Conservation (phyloP, 1,284 basidiomycete species). For the Salmacisia buchloeana region DNA sequence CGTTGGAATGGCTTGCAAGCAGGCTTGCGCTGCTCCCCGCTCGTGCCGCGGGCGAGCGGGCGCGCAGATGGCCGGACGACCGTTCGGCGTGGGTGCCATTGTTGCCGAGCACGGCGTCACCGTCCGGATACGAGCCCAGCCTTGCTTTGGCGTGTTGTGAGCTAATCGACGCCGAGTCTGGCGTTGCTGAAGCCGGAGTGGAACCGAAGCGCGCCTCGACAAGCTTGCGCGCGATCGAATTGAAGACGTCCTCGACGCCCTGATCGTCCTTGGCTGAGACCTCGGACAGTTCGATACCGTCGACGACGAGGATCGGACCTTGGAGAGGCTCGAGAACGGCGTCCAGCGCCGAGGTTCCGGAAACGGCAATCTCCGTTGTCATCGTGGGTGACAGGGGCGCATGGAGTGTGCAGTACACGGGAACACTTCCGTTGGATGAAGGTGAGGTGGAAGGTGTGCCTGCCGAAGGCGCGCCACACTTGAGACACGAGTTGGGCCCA, state of each 20-base stretch:
- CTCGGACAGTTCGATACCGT: constrained; percentile 29
- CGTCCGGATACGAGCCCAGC: not conserved
- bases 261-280: constrained; percentile 35
- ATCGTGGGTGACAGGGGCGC: constrained; percentile 12
- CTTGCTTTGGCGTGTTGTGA: no score
- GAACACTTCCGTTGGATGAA: not conserved
- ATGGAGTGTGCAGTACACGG: constrained; percentile 2
- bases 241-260: constrained; percentile 29
- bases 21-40: not conserved
- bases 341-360: constrained; percentile 8
- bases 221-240: constrained; percentile 30
- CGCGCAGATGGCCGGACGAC: not conserved
- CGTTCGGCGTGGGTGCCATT: not conserved
- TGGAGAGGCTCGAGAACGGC: constrained; percentile 8
- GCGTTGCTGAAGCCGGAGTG: no score
- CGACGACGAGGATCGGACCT: constrained; percentile 12
- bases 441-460: constrained; percentile 12
- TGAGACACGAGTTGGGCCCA: constrained; percentile 8
- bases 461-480: constrained; percentile 13
- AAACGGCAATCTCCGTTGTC: constrained; percentile 10
- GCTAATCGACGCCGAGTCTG: no score
- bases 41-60: not conserved
- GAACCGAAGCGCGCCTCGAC: constrained; percentile 17
- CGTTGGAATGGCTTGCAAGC: not conserved
- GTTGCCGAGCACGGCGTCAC: not conserved